Base-by-base conservation (phyloP, 148 eudicot species). In the Rhododendron vialii region DNA sequence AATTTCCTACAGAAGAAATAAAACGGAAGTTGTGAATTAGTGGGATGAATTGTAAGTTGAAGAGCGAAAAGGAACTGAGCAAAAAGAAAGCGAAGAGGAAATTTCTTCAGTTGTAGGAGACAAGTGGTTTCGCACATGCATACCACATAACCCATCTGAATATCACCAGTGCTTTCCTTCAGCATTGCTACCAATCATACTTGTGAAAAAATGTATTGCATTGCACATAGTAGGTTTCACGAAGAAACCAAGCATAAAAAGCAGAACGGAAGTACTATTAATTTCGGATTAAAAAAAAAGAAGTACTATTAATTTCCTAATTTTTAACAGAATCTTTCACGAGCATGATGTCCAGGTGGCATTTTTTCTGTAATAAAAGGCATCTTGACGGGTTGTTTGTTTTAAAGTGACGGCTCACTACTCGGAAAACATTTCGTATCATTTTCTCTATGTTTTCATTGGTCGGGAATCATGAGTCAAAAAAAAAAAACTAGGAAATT, bases 1-100 rank as follows among this genome's bases (percentile, higher is more conserved):
- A 86, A 95, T 84, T 88, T 93, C 99, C 99, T 97, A 90, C 90
- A 92, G 87, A 69, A 89, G 86, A 87, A 45, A 55, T 82, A 61
- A 61, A 41, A n/a, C 26, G 82, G 38, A 61, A 28, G 30, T 67
- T 80, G 17, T 28, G 30, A 76, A 55, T 45, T 55, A 82, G 82
- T 67, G 61, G 13, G 61, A 53, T 33, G 43, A 15, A 14, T 15
- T 47, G 36, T 45, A 78, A 57, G 18, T 33, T 50, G 48, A 87
- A 79, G 84, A 83, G 78, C 7, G 65, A 55, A 76, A 41, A n/a
- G 48, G 6, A 51, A 26, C 73, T 26, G 73, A 65, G 73, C 74
- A 67, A 26, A 67, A 67, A 26, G 84, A 78, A 87, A 83, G 73
- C 22, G 65, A 41, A 78, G 41, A 38, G 35, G 22, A 53, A 41